A percentile compares a stretch with the other conserved stretches of the same genome.
phyloP scores from a whole-genome alignment of 495 filamentous ascomycete species.

The Penicillium desertorum region DNA sequence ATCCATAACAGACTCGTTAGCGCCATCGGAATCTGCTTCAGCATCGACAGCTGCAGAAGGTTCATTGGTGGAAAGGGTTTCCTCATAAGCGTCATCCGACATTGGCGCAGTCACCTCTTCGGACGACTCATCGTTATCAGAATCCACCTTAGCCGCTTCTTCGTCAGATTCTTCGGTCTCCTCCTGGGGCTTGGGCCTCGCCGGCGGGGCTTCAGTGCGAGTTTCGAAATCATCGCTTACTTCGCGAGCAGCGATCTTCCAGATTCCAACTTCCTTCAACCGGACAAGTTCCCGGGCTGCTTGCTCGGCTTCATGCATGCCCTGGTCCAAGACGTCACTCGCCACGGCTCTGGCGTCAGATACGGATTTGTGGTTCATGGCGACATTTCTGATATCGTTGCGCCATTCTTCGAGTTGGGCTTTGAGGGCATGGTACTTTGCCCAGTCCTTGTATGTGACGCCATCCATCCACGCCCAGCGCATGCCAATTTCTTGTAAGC shows the following conservation, averaged over 20 bases:
- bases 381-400: conserved; percentile 70
- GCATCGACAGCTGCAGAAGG: neutral
- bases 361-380: conserved; percentile 69
- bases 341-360: conserved; percentile 65
- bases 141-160: conserved; percentile 17
- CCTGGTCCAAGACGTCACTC: conserved; percentile 68
- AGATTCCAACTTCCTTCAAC: conserved; percentile 79
- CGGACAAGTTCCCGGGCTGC: conserved; percentile 80
- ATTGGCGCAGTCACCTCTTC: neutral
- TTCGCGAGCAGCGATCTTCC: conserved; percentile 81
- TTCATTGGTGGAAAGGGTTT: neutral
- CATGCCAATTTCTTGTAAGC: conserved; percentile 93
- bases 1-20: conserved; percentile 1
- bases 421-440: conserved; percentile 82
- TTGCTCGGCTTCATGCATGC: conserved; percentile 75
- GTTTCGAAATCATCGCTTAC: conserved; percentile 71
- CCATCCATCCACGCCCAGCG: conserved; percentile 97
- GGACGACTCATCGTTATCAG: conserved; percentile 17
- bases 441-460: conserved; percentile 95
- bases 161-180: conserved; percentile 38
- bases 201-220: conserved; percentile 49
- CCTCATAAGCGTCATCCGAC: conserved; percentile 9
- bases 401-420: conserved; percentile 82
- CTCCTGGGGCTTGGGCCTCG: conserved; percentile 43
- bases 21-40: neutral